phyloP scores from a whole-genome alignment of 306 rosid genomes.

The Myrica gale region DNA sequence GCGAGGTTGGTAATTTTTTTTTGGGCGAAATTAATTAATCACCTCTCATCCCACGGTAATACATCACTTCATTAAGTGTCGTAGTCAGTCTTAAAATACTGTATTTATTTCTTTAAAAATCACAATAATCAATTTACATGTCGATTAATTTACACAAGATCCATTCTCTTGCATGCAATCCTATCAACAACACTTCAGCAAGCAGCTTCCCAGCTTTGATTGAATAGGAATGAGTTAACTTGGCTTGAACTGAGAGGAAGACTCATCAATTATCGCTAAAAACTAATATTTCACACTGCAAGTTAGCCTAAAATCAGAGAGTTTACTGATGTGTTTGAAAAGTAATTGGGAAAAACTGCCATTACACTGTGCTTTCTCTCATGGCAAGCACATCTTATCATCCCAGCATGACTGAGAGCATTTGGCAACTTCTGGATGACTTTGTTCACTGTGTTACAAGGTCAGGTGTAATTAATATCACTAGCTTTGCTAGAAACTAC shows the following conservation, averaged over 20 bases:
- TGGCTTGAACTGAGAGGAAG: slow-evolving; percentile 17
- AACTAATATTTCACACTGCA: slow-evolving; percentile 8
- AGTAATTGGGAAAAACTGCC: background rate
- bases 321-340: background rate
- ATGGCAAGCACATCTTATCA: background rate
- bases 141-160: too few relatives aligned
- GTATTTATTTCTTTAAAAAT: too few relatives aligned
- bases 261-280: slow-evolving; percentile 5
- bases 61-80: too few relatives aligned
- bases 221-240: slow-evolving; percentile 17
- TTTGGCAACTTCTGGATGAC: background rate
- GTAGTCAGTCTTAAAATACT: too few relatives aligned
- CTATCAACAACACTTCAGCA: slow-evolving; percentile 52
- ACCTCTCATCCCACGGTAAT: too few relatives aligned
- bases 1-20: too few relatives aligned
- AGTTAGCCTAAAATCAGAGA: too few relatives aligned
- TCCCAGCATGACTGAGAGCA: background rate
- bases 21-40: too few relatives aligned
- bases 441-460: background rate
- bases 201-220: slow-evolving; percentile 66
- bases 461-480: background rate
- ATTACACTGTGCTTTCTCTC: background rate
- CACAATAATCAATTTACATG: too few relatives aligned
- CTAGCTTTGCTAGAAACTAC: too few relatives aligned
- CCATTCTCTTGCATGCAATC: slow-evolving; percentile 37